Base-by-base conservation (phyloP, 2,329 filamentous ascomycete species). In the Stagonosporopsis rhizophila region DNA sequence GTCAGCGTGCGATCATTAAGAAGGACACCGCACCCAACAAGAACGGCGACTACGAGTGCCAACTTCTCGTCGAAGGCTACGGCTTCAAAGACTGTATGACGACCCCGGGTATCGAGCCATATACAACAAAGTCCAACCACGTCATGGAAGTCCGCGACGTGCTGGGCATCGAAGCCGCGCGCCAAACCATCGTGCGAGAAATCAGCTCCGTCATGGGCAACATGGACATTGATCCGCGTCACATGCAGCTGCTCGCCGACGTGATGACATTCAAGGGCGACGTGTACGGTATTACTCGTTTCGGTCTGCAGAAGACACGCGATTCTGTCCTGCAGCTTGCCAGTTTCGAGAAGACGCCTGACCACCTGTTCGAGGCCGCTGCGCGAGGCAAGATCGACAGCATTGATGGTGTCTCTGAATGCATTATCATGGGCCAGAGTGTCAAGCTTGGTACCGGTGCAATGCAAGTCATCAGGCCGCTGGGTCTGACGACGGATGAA, bases 241-340 rank as follows among this genome's bases (percentile, higher is more conserved):
- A 99, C 79, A 98, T 99, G 92, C 90, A 97, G 75, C 85, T 99
- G 17, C 86, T 99, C 1, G 94, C 95, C 11, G 95, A 99, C 71
- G 93, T 97, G 50, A 99, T 99, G 95, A 98, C 95, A 0, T 98
- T 94, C 83, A 98, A 97, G 80, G 95, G 95, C 46, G 94, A 98
- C 66, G 91, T 99, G 0, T 84, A 97, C 17, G 95, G 95, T 47
- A 99, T 99, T 73, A 99, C 95, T 2, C 89, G 95, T 28, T 98
- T 98, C 76, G 95, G 95, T 47, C 83, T 99, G 23, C 90, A 92
- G 54, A 99, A 98, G 82, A 98, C 96, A 89, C 85, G 95, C 47
- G 95, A 99, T 76, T 91, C 87, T 15, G 95, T 98, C 11, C 81
- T 99, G 52, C 95, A 99, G 77, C 84, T 99, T 12, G 95, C 95